A percentile compares a stretch with the other conserved stretches of the same genome.
Evolutionary conservation across 805 yeast genomes (phyloP).

Genomic region (Pichia heedii): DNA sequence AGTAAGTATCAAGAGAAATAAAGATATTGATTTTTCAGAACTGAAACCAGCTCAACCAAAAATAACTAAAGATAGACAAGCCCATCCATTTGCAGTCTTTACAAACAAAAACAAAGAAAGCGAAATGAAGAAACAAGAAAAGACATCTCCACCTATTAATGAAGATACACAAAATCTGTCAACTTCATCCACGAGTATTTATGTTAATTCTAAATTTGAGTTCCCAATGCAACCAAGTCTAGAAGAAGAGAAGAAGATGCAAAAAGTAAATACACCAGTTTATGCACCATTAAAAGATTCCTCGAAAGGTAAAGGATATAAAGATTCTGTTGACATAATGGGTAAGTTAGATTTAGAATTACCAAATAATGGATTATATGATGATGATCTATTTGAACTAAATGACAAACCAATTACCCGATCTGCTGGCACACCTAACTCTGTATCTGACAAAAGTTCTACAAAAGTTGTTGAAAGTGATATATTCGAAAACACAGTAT

Average conservation of each 20-base stretch:
- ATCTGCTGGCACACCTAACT: background rate
- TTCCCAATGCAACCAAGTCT: slow-evolving; percentile 19
- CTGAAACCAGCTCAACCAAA: slow-evolving; percentile 9
- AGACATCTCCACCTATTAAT: slow-evolving; percentile 1
- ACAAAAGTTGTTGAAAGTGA: background rate
- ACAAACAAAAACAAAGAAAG: background rate
- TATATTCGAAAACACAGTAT: background rate
- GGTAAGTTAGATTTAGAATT: background rate
- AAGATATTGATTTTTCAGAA: background rate
- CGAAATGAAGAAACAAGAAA: background rate
- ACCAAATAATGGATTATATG: background rate
- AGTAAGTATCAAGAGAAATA: background rate
- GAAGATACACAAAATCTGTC: background rate
- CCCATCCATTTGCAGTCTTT: slow-evolving; percentile 3
- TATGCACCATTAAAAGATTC: slow-evolving; percentile 4
- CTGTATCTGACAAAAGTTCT: no score
- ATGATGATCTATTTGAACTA: slow-evolving; percentile 11
- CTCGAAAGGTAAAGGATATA: slow-evolving; percentile 5
- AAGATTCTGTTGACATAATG: slow-evolving; percentile 12
- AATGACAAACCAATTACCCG: background rate
- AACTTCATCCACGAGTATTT: slow-evolving; percentile 14
- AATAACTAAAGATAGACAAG: slow-evolving; percentile 1
- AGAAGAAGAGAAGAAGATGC: background rate
- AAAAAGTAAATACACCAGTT: background rate
- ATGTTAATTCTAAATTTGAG: slow-evolving; percentile 26